Evolutionary conservation across 129 eudicot genomes (phyloP), one percentile per base, ranked within the genome.

Genomic region (Pseudognaphalium luteoalbum): DNA sequence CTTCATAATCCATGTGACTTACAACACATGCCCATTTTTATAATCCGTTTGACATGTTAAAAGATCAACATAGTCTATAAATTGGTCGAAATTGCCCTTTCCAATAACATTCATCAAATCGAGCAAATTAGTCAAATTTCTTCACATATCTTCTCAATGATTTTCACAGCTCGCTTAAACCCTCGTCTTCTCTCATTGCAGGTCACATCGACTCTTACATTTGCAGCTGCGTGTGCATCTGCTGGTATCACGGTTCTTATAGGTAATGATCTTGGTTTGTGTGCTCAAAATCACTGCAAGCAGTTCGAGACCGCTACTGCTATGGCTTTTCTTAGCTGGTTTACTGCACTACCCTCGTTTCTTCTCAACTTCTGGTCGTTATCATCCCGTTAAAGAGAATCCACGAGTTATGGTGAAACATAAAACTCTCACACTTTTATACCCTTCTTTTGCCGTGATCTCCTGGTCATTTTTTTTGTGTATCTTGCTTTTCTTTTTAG

Each of bases 211-310:
- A 91, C 90, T 58, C 90, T 91, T 41, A 91, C 88, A 61, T 89
- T 91, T 82, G 92, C 95, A 0, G 97, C 97, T 37, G 97, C 97
- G 19, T 85, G 95, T 78, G 95, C 95, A 58, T 91, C 97, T 61
- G 97, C 97, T 54, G 97, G 97, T 84, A 91, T 91, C 52, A 89
- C 97, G 16, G 97, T 91, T 60, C 97, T 91, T 20, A 85, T 91
- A 33, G 89, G 90, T 52, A 91, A 91, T n/a, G 97, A 91, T 80
- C 86, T 91, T 39, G 90, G 87, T 62, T 79, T 82, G 11, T 91
- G 97, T 73, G 47, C 85, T 32, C 86, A 82, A 71, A 91, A 91
- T 80, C 95, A 91, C 89, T 91, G 97, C 81, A 80, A 66, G 47
- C 87, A 91, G 83, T 91, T 88, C 62, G 92, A 91, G 80, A 87